Evolutionary conservation across 768 basidiomycete genomes (phyloP).

Genomic region (Cubamyces lactineus): DNA sequence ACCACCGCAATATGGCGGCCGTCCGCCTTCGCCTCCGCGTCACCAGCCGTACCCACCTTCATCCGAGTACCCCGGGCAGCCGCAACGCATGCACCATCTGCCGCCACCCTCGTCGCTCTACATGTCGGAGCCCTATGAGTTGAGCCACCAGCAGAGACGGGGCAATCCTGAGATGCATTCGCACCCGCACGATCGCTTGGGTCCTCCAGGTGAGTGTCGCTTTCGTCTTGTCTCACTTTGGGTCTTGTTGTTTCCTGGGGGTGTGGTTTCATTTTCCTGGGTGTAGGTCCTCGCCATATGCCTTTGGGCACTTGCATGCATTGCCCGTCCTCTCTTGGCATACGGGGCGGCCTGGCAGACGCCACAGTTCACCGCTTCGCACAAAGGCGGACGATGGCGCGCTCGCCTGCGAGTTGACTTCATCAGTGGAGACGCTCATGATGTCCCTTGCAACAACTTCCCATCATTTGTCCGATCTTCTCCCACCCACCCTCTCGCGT

Average conservation of each 20-base stretch:
- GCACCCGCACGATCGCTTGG: constrained; percentile 26
- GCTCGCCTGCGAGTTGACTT: neutral
- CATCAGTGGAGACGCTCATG: constrained; percentile 4
- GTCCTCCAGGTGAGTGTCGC: constrained; percentile 22
- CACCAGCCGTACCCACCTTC: constrained; percentile 21
- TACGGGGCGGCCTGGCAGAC: neutral
- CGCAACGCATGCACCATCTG: constrained; percentile 25
- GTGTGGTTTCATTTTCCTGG: neutral
- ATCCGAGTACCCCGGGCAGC: constrained; percentile 16
- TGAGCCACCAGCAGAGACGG: constrained; percentile 20
- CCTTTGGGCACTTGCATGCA: neutral
- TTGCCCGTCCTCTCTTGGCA: neutral
- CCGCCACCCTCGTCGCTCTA: constrained; percentile 30
- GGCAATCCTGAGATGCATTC: constrained; percentile 23
- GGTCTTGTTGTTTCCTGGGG: neutral
- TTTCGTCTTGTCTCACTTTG: constrained; percentile 6
- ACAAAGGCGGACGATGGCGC: constrained; percentile 12
- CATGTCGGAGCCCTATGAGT: constrained; percentile 27
- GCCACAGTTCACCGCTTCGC: constrained; percentile 1
- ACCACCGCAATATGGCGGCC: constrained; percentile 21
- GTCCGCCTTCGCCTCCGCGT: constrained; percentile 23
- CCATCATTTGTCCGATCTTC: neutral
- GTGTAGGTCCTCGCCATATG: neutral
- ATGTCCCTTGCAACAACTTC: neutral
- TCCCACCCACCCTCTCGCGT: neutral